Conservation (phyloP, 192 early-diverging fungal species). For the Umbelopsis isabellina region DNA sequence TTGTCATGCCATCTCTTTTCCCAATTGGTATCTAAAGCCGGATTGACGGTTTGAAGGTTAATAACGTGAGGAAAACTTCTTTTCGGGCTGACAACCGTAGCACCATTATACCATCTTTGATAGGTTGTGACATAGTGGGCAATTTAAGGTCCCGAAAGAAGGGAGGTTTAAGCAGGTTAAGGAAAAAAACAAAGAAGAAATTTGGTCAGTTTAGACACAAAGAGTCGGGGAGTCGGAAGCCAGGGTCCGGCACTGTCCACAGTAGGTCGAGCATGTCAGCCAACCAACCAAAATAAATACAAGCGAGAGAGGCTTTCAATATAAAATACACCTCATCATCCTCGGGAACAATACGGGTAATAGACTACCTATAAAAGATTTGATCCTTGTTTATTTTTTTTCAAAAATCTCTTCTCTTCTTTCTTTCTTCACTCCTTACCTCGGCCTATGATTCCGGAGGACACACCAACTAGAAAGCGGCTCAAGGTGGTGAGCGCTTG, state of each 20-base stretch:
- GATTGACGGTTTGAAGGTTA: not conserved
- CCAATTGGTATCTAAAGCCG: slow-evolving; percentile 31
- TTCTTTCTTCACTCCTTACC: not conserved
- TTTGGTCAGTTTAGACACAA: too few species aligned
- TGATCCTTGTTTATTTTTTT: too few species aligned
- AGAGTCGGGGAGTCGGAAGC: too few species aligned
- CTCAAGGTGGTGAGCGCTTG: slow-evolving; percentile 34
- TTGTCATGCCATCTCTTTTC: slow-evolving; percentile 46
- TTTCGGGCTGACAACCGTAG: not conserved
- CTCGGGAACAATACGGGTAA: too few species aligned
- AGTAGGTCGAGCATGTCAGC: too few species aligned
- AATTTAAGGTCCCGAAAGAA: not conserved
- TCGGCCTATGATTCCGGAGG: slow-evolving; percentile 12
- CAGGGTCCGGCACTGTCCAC: too few species aligned
- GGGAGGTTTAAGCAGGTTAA: too few species aligned
- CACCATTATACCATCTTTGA: not conserved
- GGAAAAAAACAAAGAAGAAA: too few species aligned
- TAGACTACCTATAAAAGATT: too few species aligned
- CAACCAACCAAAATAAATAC: too few species aligned
- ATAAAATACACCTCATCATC: too few species aligned
- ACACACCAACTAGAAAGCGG: slow-evolving; percentile 26
- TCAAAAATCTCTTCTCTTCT: not conserved
- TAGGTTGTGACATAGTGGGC: slow-evolving; percentile 8
- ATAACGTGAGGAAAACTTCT: not conserved
- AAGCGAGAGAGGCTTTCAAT: too few species aligned